phyloP scores from a whole-genome alignment of 495 filamentous ascomycete genomes.

The Viridothelium virens region DNA sequence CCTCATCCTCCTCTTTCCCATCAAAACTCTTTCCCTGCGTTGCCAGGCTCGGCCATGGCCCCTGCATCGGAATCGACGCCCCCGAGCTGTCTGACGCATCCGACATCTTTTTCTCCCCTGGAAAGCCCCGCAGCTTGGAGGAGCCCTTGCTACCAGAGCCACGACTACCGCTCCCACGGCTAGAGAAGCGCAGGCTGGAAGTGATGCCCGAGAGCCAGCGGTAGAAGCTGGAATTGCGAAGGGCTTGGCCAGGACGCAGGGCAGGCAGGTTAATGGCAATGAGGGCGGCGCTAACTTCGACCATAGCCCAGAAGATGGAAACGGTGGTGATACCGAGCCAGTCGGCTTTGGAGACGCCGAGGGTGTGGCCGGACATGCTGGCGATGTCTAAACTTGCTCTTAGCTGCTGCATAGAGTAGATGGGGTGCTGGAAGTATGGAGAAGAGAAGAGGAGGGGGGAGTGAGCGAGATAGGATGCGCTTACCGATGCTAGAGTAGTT shows the following conservation, averaged over 20 bases:
- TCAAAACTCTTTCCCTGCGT: neutral
- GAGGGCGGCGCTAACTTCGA: neutral
- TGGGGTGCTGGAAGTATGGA: neutral
- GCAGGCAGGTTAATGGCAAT: conserved; percentile 5
- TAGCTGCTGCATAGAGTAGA: neutral
- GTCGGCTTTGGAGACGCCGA: conserved; percentile 5
- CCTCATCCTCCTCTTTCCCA: neutral
- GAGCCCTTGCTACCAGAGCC: neutral
- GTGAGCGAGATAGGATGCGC: neutral
- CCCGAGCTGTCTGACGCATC: neutral
- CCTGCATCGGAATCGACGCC: neutral
- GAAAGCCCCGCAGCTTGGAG: neutral
- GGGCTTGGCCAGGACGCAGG: neutral
- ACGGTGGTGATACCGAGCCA: conserved; percentile 4
- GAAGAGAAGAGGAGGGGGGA: neutral
- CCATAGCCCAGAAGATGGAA: conserved; percentile 9
- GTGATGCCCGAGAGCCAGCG: neutral
- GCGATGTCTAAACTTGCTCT: neutral
- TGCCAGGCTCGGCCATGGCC: neutral
- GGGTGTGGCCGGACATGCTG: neutral
- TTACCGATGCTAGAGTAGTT: conserved; percentile 9
- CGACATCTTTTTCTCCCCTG: neutral
- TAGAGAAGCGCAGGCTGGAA: neutral
- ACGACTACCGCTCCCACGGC: neutral
- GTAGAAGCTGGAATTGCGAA: neutral